A percentile compares a stretch with the other conserved stretches of the same genome.
Evolutionary conservation across 129 eudicot genomes (phyloP).

Genomic region (Flaveria sonorensis): DNA sequence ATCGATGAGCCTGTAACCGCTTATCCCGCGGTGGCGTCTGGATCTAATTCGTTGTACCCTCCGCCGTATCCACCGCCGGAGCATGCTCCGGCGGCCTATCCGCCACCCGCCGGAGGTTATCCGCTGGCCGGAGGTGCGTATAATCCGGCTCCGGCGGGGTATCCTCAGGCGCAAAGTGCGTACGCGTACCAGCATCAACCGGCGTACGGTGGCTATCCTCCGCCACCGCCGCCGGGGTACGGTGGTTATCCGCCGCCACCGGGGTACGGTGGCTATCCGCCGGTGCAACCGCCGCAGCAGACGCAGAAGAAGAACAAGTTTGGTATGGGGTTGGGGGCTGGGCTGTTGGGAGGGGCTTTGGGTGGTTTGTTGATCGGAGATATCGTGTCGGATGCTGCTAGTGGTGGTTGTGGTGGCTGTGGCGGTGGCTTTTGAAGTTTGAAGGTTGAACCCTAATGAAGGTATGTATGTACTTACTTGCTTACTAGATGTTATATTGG

Average conservation of each 20-base stretch:
- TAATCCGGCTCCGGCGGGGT: conserved; percentile 38
- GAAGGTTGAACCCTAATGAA: not conserved
- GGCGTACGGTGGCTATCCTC: conserved; percentile 38
- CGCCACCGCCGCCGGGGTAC: conserved; percentile 40
- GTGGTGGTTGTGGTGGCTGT: conserved; percentile 43
- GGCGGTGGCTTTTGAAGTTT: conserved; percentile 43
- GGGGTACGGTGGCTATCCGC: conserved; percentile 45
- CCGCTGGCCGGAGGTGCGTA: conserved; percentile 29
- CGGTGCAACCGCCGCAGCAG: conserved; percentile 46
- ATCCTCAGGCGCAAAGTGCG: conserved; percentile 35
- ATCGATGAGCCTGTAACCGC: conserved; percentile 43
- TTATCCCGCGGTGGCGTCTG: conserved; percentile 40
- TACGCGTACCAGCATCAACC: conserved; percentile 21
- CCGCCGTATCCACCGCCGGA: conserved; percentile 27
- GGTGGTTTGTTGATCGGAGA: conserved; percentile 75
- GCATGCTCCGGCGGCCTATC: conserved; percentile 7
- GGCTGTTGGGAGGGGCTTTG: conserved; percentile 70
- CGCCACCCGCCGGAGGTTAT: conserved; percentile 17
- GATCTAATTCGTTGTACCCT: conserved; percentile 44
- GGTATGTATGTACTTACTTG: not conserved
- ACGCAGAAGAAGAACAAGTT: conserved; percentile 54
- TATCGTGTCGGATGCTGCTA: conserved; percentile 47
- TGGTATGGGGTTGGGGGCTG: conserved; percentile 79
- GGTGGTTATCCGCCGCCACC: conserved; percentile 42
- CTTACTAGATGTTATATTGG: conserved; percentile 1